phyloP scores from a whole-genome alignment of 306 rosid species.

The Lablab purpureus region DNA sequence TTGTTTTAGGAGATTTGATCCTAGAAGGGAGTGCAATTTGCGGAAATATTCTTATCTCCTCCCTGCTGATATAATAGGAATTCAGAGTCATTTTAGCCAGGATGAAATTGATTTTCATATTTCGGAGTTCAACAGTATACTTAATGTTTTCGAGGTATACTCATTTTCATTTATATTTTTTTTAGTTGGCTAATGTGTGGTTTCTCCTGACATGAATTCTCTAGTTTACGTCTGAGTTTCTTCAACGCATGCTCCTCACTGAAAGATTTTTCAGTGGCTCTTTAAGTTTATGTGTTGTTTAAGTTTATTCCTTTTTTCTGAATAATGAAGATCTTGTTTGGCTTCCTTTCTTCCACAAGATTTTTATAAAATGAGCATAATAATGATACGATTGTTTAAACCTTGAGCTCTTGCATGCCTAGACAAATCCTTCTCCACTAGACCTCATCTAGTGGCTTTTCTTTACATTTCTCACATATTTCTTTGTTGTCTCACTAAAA shows the following conservation, averaged over 20 bases:
- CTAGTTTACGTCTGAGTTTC: not conserved
- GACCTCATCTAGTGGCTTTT: not conserved
- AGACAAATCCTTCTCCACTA: not conserved
- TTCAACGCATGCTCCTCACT: not conserved
- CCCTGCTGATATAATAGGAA: conserved; percentile 88
- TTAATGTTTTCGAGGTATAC: conserved; percentile 74
- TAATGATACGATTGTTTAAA: not conserved
- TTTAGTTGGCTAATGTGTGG: not conserved
- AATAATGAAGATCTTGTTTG: not conserved
- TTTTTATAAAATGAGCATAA: conserved; percentile 13
- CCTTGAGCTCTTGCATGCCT: not conserved
- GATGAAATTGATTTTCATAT: conserved; percentile 74
- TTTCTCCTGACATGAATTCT: conserved; percentile 5
- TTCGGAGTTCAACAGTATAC: conserved; percentile 76
- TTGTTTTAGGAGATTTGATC: conserved; percentile 84
- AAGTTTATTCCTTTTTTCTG: not conserved
- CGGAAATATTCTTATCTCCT: conserved; percentile 90
- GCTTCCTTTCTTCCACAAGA: not conserved
- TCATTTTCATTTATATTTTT: conserved; percentile 23
- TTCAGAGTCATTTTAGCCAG: conserved; percentile 61
- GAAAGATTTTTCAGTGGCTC: not conserved
- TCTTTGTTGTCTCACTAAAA: not conserved
- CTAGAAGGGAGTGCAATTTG: conserved; percentile 84
- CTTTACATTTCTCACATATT: not conserved
- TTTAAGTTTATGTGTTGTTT: conserved; percentile 8